Conservation (phyloP, 2,329 filamentous ascomycete species). For the Trichoderma sp. region DNA sequence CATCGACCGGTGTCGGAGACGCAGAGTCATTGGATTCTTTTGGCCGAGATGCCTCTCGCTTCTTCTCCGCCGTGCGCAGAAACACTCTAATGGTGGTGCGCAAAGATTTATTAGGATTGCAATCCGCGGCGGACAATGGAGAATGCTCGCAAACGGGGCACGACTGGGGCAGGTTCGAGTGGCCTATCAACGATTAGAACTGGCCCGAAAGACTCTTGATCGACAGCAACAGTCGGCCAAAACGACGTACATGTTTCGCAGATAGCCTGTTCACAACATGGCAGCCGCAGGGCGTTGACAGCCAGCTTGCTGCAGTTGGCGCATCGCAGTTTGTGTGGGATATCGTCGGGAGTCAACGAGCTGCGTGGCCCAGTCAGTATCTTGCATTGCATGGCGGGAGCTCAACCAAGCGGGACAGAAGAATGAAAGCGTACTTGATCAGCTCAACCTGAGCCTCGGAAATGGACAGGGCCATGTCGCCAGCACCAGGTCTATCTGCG, state of each 20-base stretch:
- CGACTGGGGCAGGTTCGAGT: constrained; percentile 68
- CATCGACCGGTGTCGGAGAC: constrained; percentile 42
- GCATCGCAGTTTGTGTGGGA: constrained; percentile 95
- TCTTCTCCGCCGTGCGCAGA: constrained; percentile 86
- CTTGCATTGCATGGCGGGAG: not conserved
- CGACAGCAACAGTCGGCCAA: constrained; percentile 7
- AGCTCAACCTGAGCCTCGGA: constrained; percentile 56
- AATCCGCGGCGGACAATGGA: constrained; percentile 80
- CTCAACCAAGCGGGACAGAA: not conserved
- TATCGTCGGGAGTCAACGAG: constrained; percentile 74
- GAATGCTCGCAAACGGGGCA: constrained; percentile 94
- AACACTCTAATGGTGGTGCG: constrained; percentile 91
- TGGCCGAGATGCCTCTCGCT: constrained; percentile 63
- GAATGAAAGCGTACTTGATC: constrained; percentile 46
- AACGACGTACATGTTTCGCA: constrained; percentile 73
- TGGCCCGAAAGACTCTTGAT: not conserved
- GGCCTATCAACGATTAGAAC: constrained; percentile 50
- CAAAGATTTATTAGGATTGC: constrained; percentile 85
- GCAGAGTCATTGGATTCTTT: constrained; percentile 45
- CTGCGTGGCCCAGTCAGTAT: constrained; percentile 43
- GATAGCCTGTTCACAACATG: constrained; percentile 93
- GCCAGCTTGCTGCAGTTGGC: constrained; percentile 89
- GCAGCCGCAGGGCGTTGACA: constrained; percentile 83
- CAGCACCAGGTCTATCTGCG: constrained; percentile 21
- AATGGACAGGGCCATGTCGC: constrained; percentile 38